Evolutionary conservation across 78 protist genomes (phyloP).

Genomic region (Parvularia atlantis): DNA sequence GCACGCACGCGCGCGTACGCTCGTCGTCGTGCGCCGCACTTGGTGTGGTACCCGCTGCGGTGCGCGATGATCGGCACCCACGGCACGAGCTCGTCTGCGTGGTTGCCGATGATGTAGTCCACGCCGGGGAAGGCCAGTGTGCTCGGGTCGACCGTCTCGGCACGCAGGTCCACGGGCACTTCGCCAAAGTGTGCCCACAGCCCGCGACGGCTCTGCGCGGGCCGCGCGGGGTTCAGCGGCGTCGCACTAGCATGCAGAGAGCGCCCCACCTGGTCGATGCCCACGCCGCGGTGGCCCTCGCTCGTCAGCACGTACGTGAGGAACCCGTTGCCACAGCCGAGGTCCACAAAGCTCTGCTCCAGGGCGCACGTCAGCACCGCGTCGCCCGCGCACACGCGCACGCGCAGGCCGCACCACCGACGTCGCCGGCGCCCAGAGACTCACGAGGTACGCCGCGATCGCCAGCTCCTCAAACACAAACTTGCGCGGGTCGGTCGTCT

Average conservation of each 20-base stretch:
- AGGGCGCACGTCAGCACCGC: background rate
- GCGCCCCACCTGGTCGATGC: constrained; percentile 28
- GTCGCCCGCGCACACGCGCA: background rate
- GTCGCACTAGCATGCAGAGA: too few species aligned
- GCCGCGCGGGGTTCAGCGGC: too few species aligned
- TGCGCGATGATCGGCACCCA: constrained; percentile 59
- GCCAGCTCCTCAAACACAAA: constrained; percentile 57
- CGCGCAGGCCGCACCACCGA: background rate
- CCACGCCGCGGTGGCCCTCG: constrained; percentile 46
- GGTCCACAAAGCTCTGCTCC: constrained; percentile 56
- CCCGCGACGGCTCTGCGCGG: too few species aligned
- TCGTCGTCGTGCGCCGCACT: too few species aligned
- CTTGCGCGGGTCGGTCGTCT: constrained; percentile 46
- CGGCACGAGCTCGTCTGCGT: constrained; percentile 59
- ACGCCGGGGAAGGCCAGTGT: constrained; percentile 8
- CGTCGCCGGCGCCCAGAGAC: constrained; percentile 26
- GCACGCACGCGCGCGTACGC: too few species aligned
- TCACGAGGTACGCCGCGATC: constrained; percentile 45
- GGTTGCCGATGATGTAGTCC: constrained; percentile 63
- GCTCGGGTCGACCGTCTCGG: constrained; percentile 17
- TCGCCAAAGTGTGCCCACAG: background rate
- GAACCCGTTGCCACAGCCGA: constrained; percentile 70
- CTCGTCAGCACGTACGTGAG: constrained; percentile 34
- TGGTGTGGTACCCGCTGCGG: too few species aligned
- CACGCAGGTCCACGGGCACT: constrained; percentile 3